A percentile compares a stretch with the other conserved stretches of the same genome.
Evolutionary conservation across 148 eudicot species (phyloP).

Genomic region (Nyssa sinensis): DNA sequence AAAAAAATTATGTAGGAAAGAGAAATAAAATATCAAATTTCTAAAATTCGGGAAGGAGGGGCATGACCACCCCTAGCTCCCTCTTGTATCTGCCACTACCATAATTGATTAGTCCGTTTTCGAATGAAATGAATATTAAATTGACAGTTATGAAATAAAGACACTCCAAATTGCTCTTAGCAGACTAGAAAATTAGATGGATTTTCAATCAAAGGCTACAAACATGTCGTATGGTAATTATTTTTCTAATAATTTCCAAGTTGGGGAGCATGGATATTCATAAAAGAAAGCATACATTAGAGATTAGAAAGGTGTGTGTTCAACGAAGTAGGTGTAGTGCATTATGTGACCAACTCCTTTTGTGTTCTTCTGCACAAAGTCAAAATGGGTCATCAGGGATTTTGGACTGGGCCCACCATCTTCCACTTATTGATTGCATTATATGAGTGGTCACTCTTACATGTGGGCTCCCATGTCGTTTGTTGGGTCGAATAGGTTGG

Average conservation of each 20-base stretch:
- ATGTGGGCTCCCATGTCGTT: conserved; percentile 47
- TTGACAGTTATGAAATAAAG: too few relatives aligned
- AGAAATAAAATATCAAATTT: too few relatives aligned
- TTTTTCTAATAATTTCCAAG: background rate
- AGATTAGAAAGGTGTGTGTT: background rate
- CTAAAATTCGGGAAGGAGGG: too few relatives aligned
- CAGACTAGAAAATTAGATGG: too few relatives aligned
- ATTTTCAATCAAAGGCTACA: too few relatives aligned
- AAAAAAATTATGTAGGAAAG: too few relatives aligned
- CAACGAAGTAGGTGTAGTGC: conserved; percentile 5
- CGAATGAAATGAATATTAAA: too few relatives aligned
- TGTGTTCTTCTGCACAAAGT: background rate
- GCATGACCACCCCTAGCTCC: too few relatives aligned
- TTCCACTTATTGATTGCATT: conserved; percentile 28
- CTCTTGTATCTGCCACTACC: too few relatives aligned
- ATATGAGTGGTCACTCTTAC: conserved; percentile 27
- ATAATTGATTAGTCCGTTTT: too few relatives aligned
- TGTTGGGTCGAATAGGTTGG: conserved; percentile 17
- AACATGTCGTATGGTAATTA: background rate
- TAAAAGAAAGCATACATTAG: background rate
- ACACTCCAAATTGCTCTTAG: too few relatives aligned
- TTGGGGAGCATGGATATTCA: too few relatives aligned
- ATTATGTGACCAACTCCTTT: background rate
- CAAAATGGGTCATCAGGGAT: background rate
- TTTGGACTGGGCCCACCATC: conserved; percentile 18